Evolutionary conservation across 768 basidiomycete species (phyloP).

Genomic region (Naematelia encephala): DNA sequence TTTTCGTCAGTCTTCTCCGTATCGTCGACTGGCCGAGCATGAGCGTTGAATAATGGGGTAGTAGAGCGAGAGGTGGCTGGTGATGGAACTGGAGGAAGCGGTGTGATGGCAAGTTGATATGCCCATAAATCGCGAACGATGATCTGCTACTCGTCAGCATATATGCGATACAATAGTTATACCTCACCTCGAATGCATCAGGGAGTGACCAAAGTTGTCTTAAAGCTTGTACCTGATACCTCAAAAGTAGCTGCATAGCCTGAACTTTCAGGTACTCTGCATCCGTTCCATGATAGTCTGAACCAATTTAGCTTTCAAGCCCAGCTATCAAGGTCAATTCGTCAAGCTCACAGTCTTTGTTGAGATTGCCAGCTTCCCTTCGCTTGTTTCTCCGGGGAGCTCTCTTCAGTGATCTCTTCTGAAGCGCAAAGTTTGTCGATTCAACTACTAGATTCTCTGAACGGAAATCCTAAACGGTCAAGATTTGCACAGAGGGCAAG

Average conservation of each 20-base stretch:
- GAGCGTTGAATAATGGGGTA: background rate
- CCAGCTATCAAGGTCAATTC: background rate
- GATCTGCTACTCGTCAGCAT: slow-evolving; percentile 20
- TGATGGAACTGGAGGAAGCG: slow-evolving; percentile 24
- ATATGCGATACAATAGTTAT: background rate
- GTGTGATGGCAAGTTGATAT: slow-evolving; percentile 39
- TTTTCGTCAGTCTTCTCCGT: slow-evolving; percentile 10
- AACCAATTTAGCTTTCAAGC: background rate
- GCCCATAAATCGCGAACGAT: slow-evolving; percentile 49
- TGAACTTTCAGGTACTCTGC: slow-evolving; percentile 78
- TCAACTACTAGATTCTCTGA: slow-evolving; percentile 73
- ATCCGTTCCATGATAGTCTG: slow-evolving; percentile 80
- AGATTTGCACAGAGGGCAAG: background rate
- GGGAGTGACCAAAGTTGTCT: slow-evolving; percentile 40
- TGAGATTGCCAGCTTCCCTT: slow-evolving; percentile 55
- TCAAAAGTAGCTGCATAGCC: slow-evolving; percentile 74
- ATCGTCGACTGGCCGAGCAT: slow-evolving; percentile 4
- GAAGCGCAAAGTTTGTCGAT: slow-evolving; percentile 63
- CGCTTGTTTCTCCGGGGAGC: slow-evolving; percentile 57
- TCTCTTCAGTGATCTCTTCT: slow-evolving; percentile 61
- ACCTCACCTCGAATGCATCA: slow-evolving; percentile 39
- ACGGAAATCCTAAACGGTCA: slow-evolving; percentile 64
- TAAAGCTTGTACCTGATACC: slow-evolving; percentile 62
- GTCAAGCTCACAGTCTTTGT: slow-evolving; percentile 60
- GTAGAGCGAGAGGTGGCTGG: background rate